phyloP scores from a whole-genome alignment of 23 red algal species.

The Gracilaria vermiculophylla region DNA sequence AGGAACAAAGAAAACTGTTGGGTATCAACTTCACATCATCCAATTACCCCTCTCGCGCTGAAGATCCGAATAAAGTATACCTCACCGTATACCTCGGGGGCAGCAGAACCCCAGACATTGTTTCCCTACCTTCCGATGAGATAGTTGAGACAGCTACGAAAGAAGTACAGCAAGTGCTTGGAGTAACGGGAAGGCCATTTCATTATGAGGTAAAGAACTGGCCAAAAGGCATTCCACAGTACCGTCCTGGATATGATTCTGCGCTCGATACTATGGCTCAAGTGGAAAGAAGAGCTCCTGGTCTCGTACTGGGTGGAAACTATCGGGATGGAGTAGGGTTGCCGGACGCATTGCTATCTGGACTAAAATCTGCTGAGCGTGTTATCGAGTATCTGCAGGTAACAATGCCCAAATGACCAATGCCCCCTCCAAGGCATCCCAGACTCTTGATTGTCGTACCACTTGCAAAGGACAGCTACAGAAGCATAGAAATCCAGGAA shows the following conservation, averaged over 20 bases:
- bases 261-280: constrained; percentile 48
- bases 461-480: too few species aligned
- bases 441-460: too few species aligned
- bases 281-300: constrained; percentile 38
- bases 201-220: constrained; percentile 53
- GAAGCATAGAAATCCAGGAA: too few species aligned
- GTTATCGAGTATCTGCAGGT: constrained; percentile 38
- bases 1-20: constrained; percentile 44
- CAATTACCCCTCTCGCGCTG: constrained; percentile 16
- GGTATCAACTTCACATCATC: constrained; percentile 71
- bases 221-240: constrained; percentile 55
- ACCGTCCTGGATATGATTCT: constrained; percentile 37
- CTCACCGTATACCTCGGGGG: constrained; percentile 67
- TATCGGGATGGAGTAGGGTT: constrained; percentile 74
- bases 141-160: constrained; percentile 27
- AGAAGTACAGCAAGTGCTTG: constrained; percentile 50
- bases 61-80: constrained; percentile 36
- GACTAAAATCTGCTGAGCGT: constrained; percentile 58
- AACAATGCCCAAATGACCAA: constrained; percentile 33
- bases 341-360: constrained; percentile 64
- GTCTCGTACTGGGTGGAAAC: constrained; percentile 59
- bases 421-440: too few species aligned
- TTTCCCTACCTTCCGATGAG: neutral
- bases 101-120: constrained; percentile 38
- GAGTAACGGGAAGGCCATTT: constrained; percentile 38